These are phyloP conservation scores for Eutrema yunnanense DNA, from an alignment of 345 rosid genomes.

Conservation along the genomic window DNA sequence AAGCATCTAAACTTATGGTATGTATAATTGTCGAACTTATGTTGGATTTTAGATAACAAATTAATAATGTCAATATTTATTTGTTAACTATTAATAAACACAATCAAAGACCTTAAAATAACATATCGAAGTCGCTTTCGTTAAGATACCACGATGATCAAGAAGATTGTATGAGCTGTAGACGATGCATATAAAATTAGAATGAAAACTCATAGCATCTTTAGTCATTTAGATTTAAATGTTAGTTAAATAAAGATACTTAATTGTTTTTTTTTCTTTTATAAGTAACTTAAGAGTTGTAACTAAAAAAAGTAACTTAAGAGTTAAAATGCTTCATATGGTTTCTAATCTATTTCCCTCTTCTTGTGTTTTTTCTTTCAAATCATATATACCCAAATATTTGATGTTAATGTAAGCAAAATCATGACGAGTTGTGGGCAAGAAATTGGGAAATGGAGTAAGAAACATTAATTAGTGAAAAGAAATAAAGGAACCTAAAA, in stretches of 20 bases:
- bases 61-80: not conserved
- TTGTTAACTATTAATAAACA: not conserved
- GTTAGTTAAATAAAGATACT: not conserved
- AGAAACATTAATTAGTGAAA: not conserved
- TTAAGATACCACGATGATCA: conserved; percentile 19
- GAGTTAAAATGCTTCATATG: not conserved
- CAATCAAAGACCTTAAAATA: conserved; percentile 2
- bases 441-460: not conserved
- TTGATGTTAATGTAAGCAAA: not conserved
- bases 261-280: not conserved
- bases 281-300: not conserved
- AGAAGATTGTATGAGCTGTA: conserved; percentile 24
- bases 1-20: conserved; percentile 5
- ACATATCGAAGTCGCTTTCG: conserved; percentile 13
- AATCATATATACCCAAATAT: not conserved
- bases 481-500: not conserved
- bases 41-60: conserved; percentile 21
- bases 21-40: conserved; percentile 12
- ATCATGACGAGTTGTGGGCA: not conserved
- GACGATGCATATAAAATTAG: not conserved
- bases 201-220: conserved; percentile 12
- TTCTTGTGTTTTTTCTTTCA: not conserved
- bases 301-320: not conserved
- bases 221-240: conserved; percentile 7
- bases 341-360: not conserved